These are phyloP conservation scores for Fusarium napiforme DNA, from an alignment of 2,329 filamentous ascomycete genomes.

Conservation along the genomic window DNA sequence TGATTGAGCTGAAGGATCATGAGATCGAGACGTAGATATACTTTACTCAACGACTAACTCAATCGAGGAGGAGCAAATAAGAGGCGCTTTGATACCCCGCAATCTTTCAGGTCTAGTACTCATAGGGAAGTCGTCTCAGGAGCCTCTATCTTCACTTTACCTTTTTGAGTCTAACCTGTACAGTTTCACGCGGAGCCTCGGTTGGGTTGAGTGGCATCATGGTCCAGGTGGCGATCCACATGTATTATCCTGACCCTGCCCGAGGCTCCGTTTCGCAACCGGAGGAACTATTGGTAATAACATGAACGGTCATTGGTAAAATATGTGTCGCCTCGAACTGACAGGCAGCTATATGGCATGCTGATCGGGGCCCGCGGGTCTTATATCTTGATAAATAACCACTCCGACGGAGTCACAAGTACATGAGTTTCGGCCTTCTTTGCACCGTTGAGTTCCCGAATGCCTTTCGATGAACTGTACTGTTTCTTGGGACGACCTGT, in stretches of 20 bases:
- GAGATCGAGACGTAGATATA: not conserved
- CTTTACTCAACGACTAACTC: slow-evolving; percentile 6
- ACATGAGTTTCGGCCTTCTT: not conserved
- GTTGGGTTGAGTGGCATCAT: not conserved
- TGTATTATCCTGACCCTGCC: not conserved
- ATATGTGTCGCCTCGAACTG: too few species aligned
- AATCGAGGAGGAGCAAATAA: slow-evolving; percentile 13
- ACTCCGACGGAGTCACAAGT: not conserved
- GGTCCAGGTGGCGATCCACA: not conserved
- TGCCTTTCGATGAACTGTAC: not conserved
- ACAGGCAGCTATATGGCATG: not conserved
- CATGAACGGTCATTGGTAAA: not conserved
- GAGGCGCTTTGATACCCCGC: slow-evolving; percentile 2
- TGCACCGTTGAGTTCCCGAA: not conserved
- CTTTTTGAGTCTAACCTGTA: not conserved
- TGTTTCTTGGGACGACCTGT: too few species aligned
- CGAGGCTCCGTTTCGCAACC: not conserved
- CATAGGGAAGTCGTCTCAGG: not conserved
- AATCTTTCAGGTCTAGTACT: not conserved
- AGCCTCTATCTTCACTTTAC: not conserved
- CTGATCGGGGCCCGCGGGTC: not conserved
- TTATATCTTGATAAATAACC: not conserved
- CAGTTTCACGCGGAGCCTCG: not conserved
- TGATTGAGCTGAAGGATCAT: not conserved
- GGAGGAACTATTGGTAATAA: not conserved